Base-by-base conservation (phyloP, 768 basidiomycete species). In the Melanogaster broomeanus region DNA sequence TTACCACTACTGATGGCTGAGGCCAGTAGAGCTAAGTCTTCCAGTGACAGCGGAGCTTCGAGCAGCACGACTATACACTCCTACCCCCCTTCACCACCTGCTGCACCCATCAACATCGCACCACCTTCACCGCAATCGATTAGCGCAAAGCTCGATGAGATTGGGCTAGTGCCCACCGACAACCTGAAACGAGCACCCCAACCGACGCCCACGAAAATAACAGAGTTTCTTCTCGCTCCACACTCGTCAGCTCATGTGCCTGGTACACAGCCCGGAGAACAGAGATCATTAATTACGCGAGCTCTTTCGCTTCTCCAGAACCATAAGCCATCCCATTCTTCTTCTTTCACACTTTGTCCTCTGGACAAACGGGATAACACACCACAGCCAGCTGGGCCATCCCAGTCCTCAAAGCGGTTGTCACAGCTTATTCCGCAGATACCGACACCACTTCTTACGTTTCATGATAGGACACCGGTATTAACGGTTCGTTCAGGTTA, bases 381-480 rank as follows among this genome's bases (percentile, higher is more conserved):
- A 15, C 50, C 49, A 1, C 59, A 67, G 11, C 15, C 52, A 28
- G 35, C 57, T 49, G 49, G 46, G 35, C 48, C 70, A 44, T 64
- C 66, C 3, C 64, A 66, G 24, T 45, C 61, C 6, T 67, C 35
- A 21, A 61, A 47, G 27, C 62, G 53, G 27, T 54, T 59, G 9
- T 53, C 52, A 19, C 63, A 53, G 46, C 48, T 61, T 22, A 58
- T 61, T 48, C 57, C 67, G 8, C 55, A 62, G 18, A 56, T 65
- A 16, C 73, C 77, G 18, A 67, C 72, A 1, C 78, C 84, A 4
- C 68, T 91, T 13, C 71, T 90, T 13, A 77, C 77, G 1, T 91
- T 88, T 66, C 81, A 84, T 49, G 90, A 92, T 62, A 81, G 72
- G 31, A 91, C 90, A 3, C 85, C 89, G 0, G 66, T 87, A 5